Base-by-base conservation (phyloP, 1,284 basidiomycete genomes). In the Ganoderma boninense region DNA sequence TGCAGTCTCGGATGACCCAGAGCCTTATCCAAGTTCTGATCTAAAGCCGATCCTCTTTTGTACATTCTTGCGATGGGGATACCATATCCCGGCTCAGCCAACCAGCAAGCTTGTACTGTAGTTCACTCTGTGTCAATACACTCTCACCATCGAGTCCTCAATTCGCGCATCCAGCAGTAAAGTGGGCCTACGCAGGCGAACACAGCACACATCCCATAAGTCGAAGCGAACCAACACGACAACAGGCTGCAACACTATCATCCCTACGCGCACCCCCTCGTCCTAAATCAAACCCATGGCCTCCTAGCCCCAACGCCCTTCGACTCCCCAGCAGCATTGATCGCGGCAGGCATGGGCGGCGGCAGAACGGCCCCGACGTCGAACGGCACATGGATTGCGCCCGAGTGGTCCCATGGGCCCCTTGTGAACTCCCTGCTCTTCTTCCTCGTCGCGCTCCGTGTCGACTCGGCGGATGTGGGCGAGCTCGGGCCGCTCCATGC, bases 331-430 rank as follows among this genome's bases (percentile, higher is more conserved):
- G 66, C 72, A 65, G 76, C 67, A 56, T 73, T 77, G 44, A 79
- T 61, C 49, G 77, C 79, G 29, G 69, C 79, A 35, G 76, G 79
- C 66, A 70, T 69, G 54, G 76, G 78, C 52, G 77, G 77, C 62
- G 74, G 70, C 66, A 80, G 68, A 62, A 80, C 69, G 42, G 75
- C 70, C 26, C 60, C 68, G 14, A 79, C 72, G 64, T 80, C 77
- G 66, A 80, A 73, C 67, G 75, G 74, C 56, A 80, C 73, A 32
- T 65, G 72, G 60, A 79, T 77, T 68, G 74, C 64, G 35, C 75
- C 72, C 57, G 78, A 77, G 66, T 80, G 77, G 70, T 79, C 78
- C 79, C 79, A 80, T n/a, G 79, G 79, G 5, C 76, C 79, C 32
- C 76, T 64, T 43, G 75, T 56, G 61, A 71, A 62, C 71, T 73